Percentiles rank a stretch among this genome's conserved stretches.
phyloP scores from a whole-genome alignment of 352 stramenopile genomes.

The Pythium apleroticum region DNA sequence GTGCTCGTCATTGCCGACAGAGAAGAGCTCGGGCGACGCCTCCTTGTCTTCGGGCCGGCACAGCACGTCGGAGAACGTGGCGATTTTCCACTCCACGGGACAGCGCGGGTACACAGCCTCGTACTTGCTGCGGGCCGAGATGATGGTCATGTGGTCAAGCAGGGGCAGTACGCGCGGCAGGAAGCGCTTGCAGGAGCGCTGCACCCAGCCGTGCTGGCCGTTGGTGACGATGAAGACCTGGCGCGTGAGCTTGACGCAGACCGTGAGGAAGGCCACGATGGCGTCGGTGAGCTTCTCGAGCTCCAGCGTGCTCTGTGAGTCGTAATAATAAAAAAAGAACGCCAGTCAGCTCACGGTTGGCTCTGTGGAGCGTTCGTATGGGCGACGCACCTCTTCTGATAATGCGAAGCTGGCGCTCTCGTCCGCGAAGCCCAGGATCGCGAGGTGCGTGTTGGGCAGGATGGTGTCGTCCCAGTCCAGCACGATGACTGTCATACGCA shows the following conservation, averaged over 20 bases:
- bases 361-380: too few relatives aligned
- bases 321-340: constrained; percentile 11
- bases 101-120: constrained; percentile 54
- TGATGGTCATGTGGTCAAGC: constrained; percentile 53
- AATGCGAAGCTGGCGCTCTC: constrained; percentile 48
- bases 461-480: constrained; percentile 86
- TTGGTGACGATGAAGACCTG: constrained; percentile 71
- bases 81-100: constrained; percentile 81
- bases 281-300: constrained; percentile 39
- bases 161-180: constrained; percentile 57
- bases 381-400: constrained; percentile 30
- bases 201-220: constrained; percentile 63
- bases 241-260: constrained; percentile 43
- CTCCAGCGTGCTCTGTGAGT: constrained; percentile 19
- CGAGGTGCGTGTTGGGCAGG: constrained; percentile 68
- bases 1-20: not conserved
- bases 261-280: constrained; percentile 46
- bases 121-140: constrained; percentile 68
- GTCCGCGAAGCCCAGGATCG: constrained; percentile 60
- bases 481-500: constrained; percentile 48
- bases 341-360: not conserved
- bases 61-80: constrained; percentile 61
- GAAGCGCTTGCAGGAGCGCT: constrained; percentile 75
- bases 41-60: constrained; percentile 29
- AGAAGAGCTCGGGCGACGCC: constrained; percentile 14